These are phyloP conservation scores for Xanthoparmelia taractica DNA, from an alignment of 495 filamentous ascomycete species.

Conservation along the genomic window DNA sequence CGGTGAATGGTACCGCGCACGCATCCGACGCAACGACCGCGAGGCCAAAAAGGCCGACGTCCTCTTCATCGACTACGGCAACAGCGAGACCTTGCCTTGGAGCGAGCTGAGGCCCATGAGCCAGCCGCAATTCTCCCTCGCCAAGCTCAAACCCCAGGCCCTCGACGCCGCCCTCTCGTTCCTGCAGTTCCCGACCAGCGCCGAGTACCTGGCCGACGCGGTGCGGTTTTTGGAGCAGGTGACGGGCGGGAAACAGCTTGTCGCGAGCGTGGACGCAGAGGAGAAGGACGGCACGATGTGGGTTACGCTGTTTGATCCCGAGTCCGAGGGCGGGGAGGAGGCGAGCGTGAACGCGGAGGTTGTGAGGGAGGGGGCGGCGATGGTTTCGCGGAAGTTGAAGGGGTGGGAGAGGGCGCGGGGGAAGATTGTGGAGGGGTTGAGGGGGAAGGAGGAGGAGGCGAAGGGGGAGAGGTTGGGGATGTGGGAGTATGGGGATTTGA, in stretches of 20 bases:
- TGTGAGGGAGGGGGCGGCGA: constrained; percentile 71
- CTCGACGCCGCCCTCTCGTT: constrained; percentile 82
- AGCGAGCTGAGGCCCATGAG: constrained; percentile 67
- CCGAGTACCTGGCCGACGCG: constrained; percentile 75
- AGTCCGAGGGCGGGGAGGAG: constrained; percentile 46
- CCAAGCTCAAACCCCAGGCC: constrained; percentile 80
- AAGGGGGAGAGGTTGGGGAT: constrained; percentile 72
- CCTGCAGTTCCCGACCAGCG: constrained; percentile 68
- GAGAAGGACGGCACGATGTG: constrained; percentile 67
- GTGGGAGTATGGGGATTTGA: constrained; percentile 97
- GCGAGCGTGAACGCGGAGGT: constrained; percentile 84
- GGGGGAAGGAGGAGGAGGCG: constrained; percentile 61
- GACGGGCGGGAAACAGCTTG: constrained; percentile 60
- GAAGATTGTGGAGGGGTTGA: constrained; percentile 60
- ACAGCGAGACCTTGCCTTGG: constrained; percentile 83
- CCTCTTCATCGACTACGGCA: constrained; percentile 93
- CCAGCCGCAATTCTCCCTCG: constrained; percentile 65
- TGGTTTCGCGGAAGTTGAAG: constrained; percentile 84
- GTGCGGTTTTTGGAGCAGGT: constrained; percentile 60
- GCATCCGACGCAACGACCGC: constrained; percentile 85
- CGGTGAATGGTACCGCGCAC: constrained; percentile 87
- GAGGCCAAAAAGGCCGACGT: constrained; percentile 80
- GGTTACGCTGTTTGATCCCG: constrained; percentile 77
- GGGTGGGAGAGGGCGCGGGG: constrained; percentile 73
- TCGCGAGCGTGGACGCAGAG: constrained; percentile 84